Conservation (phyloP, 2,329 filamentous ascomycete genomes). For the Penicillium sp. region DNA sequence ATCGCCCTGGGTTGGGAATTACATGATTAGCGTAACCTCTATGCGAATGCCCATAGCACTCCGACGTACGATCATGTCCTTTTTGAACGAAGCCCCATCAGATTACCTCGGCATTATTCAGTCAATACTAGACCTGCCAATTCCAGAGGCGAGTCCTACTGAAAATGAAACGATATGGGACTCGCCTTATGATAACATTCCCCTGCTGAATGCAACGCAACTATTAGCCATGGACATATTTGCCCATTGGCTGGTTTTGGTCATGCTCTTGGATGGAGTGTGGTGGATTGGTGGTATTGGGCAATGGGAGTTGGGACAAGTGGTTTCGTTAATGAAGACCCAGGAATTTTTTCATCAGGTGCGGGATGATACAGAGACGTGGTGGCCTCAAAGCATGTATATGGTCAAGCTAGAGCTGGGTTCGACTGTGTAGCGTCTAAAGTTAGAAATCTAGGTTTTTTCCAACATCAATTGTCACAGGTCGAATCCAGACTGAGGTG, state of each 20-base stretch:
- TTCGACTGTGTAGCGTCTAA: background rate
- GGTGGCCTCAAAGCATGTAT: constrained; percentile 1
- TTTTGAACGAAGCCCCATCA: background rate
- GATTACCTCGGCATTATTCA: background rate
- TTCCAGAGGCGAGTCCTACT: background rate
- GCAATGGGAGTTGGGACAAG: constrained; percentile 30
- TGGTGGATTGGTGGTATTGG: constrained; percentile 42
- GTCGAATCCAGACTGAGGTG: background rate
- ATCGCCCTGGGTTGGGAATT: background rate
- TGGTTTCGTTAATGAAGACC: constrained; percentile 28
- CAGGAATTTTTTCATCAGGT: constrained; percentile 8
- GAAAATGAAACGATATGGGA: background rate
- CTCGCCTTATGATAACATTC: background rate
- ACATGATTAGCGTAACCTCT: constrained; percentile 1
- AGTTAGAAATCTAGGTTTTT: background rate
- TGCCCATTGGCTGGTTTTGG: constrained; percentile 28
- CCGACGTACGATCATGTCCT: constrained; percentile 1
- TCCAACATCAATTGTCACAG: background rate
- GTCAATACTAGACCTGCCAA: background rate
- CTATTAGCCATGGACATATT: background rate
- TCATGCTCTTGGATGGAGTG: constrained; percentile 36
- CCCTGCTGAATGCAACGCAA: background rate
- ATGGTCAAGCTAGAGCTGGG: background rate
- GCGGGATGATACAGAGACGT: background rate
- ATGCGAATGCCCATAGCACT: background rate